phyloP scores from a whole-genome alignment of 2,329 filamentous ascomycete species.

The Chaetomiaceae sp. region DNA sequence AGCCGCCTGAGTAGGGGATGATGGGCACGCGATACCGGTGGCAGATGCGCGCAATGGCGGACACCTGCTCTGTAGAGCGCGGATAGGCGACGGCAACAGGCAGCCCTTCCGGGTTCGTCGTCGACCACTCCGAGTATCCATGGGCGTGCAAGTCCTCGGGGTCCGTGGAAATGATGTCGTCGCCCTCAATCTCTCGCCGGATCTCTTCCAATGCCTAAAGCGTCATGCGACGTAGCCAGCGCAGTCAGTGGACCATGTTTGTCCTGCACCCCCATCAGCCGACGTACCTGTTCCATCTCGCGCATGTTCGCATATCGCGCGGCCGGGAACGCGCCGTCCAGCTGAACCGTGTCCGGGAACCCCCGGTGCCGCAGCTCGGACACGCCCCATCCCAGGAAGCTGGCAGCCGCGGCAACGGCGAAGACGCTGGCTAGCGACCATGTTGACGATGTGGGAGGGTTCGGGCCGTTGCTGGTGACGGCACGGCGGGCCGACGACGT shows the following conservation, averaged over 20 bases:
- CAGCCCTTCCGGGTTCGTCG: conserved; percentile 52
- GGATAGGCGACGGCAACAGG: conserved; percentile 61
- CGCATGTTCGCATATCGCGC: conserved; percentile 35
- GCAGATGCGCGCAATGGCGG: conserved; percentile 60
- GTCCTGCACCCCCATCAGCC: neutral
- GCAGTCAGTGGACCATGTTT: neutral
- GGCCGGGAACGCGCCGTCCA: conserved; percentile 25
- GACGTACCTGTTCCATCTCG: conserved; percentile 38
- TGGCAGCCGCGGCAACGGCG: conserved; percentile 35
- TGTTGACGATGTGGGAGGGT: conserved; percentile 19
- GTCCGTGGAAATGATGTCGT: conserved; percentile 57
- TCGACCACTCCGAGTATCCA: conserved; percentile 64
- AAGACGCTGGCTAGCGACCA: conserved; percentile 32
- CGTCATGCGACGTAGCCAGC: neutral
- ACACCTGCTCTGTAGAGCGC: conserved; percentile 54
- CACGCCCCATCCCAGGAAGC: conserved; percentile 37
- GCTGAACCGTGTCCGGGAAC: conserved; percentile 24
- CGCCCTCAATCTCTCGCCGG: conserved; percentile 37
- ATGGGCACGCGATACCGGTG: conserved; percentile 75
- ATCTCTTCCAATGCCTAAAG: conserved; percentile 50
- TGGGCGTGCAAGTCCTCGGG: conserved; percentile 55
- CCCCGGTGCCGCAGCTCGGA: conserved; percentile 27
- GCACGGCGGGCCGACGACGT: conserved; percentile 19
- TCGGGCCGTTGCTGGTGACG: conserved; percentile 6
- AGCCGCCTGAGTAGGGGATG: conserved; percentile 80